These are phyloP conservation scores for Lactarius deliciosus DNA, from an alignment of 768 basidiomycete genomes.

Conservation along the genomic window DNA sequence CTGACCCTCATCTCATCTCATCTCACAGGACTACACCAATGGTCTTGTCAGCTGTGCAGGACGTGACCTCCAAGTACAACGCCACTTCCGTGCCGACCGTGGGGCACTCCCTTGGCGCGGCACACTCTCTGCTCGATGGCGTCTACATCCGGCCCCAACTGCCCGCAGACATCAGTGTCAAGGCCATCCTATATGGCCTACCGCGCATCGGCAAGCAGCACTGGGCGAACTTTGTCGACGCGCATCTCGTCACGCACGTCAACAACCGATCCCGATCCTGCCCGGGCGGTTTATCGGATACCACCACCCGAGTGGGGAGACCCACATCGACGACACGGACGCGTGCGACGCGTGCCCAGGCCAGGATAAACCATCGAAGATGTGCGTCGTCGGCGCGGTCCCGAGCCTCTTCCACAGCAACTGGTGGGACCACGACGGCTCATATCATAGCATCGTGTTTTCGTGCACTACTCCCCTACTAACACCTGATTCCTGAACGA, in stretches of 20 bases:
- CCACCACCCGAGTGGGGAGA: slow-evolving; percentile 51
- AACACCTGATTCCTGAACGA: not conserved
- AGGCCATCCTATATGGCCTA: slow-evolving; percentile 46
- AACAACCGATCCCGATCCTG: slow-evolving; percentile 52
- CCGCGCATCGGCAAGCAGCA: slow-evolving; percentile 48
- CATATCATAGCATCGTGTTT: slow-evolving; percentile 2
- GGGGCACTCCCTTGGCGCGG: slow-evolving; percentile 39
- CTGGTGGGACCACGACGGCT: not conserved
- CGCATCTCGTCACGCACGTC: slow-evolving; percentile 34
- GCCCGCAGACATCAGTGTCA: slow-evolving; percentile 36
- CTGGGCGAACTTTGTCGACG: slow-evolving; percentile 32
- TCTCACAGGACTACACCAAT: slow-evolving; percentile 39
- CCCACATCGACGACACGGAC: slow-evolving; percentile 47
- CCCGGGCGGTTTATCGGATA: slow-evolving; percentile 53
- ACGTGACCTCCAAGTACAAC: slow-evolving; percentile 38
- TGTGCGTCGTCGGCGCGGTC: slow-evolving; percentile 12
- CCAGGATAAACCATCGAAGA: slow-evolving; percentile 1
- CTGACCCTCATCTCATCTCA: not conserved
- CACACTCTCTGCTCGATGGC: slow-evolving; percentile 34
- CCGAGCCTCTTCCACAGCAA: not conserved
- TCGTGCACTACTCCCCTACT: not conserved
- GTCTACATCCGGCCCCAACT: slow-evolving; percentile 33
- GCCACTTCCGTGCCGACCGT: slow-evolving; percentile 44
- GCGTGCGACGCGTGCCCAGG: slow-evolving; percentile 46
- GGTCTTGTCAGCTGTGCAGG: slow-evolving; percentile 44